Evolutionary conservation across 1,139 yeast species (phyloP).

Genomic region (Chernovozyma sophiae-reginae): DNA sequence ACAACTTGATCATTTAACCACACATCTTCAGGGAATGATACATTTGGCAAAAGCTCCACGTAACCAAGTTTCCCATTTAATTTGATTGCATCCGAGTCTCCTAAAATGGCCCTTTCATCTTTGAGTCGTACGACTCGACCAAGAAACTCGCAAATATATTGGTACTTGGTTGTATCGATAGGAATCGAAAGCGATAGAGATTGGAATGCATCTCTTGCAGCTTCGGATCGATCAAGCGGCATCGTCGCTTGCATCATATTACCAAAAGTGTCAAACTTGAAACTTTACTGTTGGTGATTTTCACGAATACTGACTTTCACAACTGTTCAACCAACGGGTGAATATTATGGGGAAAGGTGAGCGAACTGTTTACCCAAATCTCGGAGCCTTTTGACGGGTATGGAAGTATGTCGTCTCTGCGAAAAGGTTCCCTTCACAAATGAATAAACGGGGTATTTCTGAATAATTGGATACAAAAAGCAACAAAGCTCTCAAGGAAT

Average conservation of each 20-base stretch:
- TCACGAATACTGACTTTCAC: too few relatives aligned
- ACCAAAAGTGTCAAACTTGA: too few relatives aligned
- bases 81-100: neutral
- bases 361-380: too few relatives aligned
- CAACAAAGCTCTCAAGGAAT: too few relatives aligned
- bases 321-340: too few relatives aligned
- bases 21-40: slow-evolving; percentile 34
- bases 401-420: too few relatives aligned
- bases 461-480: too few relatives aligned
- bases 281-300: too few relatives aligned
- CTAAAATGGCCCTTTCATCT: slow-evolving; percentile 10
- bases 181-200: slow-evolving; percentile 25
- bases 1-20: slow-evolving; percentile 35
- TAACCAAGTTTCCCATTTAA: neutral
- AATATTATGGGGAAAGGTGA: too few relatives aligned
- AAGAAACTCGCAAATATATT: slow-evolving; percentile 22
- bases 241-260: neutral
- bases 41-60: slow-evolving; percentile 30
- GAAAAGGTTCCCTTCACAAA: too few relatives aligned
- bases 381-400: too few relatives aligned
- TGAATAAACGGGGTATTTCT: too few relatives aligned
- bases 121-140: slow-evolving; percentile 18
- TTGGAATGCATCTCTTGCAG: slow-evolving; percentile 15
- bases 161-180: slow-evolving; percentile 23
- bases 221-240: neutral